Percentiles rank a stretch among this genome's conserved stretches.
Conservation (phyloP, 148 eudicot genomes). For the Selenicereus undatus region DNA sequence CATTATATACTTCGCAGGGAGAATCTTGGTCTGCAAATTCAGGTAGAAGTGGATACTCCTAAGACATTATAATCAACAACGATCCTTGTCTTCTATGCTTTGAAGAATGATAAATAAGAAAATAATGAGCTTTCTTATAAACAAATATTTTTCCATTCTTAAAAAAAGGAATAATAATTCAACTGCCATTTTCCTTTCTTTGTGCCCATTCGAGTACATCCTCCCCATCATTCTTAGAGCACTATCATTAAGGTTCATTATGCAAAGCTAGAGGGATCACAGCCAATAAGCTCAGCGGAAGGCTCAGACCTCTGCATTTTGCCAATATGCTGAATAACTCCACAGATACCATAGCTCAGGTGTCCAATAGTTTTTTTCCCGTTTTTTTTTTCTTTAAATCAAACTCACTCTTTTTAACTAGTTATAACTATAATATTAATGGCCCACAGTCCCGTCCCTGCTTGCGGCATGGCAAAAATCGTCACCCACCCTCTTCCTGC, state of each 20-base stretch:
- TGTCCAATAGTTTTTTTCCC: too few species aligned
- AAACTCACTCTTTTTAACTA: too few species aligned
- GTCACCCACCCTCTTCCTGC: too few species aligned
- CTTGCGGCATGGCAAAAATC: too few species aligned
- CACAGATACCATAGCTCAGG: too few species aligned
- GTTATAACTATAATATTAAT: too few species aligned
- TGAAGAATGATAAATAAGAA: too few species aligned
- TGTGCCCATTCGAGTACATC: background rate
- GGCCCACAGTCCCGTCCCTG: too few species aligned
- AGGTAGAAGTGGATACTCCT: slow-evolving; percentile 4
- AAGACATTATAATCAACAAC: background rate
- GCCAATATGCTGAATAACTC: too few species aligned
- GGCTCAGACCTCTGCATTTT: background rate
- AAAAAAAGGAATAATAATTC: background rate
- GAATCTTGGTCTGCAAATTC: slow-evolving; percentile 62
- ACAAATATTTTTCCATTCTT: background rate
- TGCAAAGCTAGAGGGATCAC: background rate
- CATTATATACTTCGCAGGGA: slow-evolving; percentile 85
- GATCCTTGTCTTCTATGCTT: too few species aligned
- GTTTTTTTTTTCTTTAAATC: too few species aligned
- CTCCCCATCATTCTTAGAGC: background rate
- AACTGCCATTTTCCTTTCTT: background rate
- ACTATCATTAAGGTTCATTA: background rate
- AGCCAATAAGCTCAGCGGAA: background rate
- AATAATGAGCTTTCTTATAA: background rate